These are phyloP conservation scores for Lactifluus pinguis DNA, from an alignment of 768 basidiomycete genomes.

Conservation along the genomic window DNA sequence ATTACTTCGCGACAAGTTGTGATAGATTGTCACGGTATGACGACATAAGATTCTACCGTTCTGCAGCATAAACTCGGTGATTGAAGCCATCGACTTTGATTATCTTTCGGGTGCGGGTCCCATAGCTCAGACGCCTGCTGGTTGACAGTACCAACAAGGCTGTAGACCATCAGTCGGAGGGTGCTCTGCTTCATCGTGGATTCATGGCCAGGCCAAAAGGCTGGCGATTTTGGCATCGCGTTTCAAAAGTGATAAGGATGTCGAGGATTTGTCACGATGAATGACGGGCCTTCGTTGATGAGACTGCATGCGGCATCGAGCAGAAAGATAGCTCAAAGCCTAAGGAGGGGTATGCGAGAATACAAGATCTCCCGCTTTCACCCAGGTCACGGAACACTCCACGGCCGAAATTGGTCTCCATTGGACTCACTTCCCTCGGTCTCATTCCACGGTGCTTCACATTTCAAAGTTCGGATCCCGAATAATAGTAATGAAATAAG, in stretches of 20 bases:
- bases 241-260: conserved; percentile 85
- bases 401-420: too few species aligned
- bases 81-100: conserved; percentile 91
- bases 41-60: too few species aligned
- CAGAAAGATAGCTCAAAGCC: conserved; percentile 66
- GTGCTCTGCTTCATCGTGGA: conserved; percentile 98
- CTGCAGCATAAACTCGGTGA: too few species aligned
- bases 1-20: too few species aligned
- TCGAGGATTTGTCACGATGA: conserved; percentile 96
- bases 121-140: conserved; percentile 99
- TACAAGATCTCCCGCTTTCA: too few species aligned
- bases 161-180: conserved; percentile 91
- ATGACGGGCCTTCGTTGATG: conserved; percentile 87
- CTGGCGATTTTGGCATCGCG: conserved; percentile 97
- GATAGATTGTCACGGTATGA: too few species aligned
- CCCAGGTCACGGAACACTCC: too few species aligned
- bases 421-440: too few species aligned
- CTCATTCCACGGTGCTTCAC: neutral
- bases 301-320: conserved; percentile 87
- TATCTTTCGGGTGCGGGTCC: conserved; percentile 93
- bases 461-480: neutral
- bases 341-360: too few species aligned
- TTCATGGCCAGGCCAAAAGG: conserved; percentile 97
- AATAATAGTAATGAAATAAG: neutral
- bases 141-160: conserved; percentile 98